These are phyloP conservation scores for Hydnum rufescens DNA, from an alignment of 768 basidiomycete species.

Conservation along the genomic window DNA sequence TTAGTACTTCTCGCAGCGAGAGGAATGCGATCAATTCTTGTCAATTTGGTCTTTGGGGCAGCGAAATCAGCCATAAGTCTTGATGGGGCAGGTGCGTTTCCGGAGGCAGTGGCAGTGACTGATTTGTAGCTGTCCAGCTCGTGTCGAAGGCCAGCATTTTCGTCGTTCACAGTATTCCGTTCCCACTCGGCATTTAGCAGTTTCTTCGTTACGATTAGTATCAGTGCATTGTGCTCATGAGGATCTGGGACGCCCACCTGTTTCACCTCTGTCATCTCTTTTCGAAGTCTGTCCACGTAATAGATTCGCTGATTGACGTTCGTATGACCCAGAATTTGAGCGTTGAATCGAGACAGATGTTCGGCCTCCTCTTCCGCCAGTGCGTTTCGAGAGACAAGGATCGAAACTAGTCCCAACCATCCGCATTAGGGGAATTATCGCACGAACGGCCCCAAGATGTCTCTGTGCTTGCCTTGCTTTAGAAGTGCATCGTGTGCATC, in stretches of 20 bases:
- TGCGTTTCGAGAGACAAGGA: slow-evolving; percentile 46
- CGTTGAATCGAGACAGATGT: slow-evolving; percentile 61
- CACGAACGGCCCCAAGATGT: not conserved
- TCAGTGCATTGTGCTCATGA: not conserved
- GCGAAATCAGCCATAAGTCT: not conserved
- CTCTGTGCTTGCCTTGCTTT: slow-evolving; percentile 15
- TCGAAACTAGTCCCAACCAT: slow-evolving; percentile 28
- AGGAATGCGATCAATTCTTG: not conserved
- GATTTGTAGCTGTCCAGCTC: not conserved
- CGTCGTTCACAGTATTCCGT: not conserved
- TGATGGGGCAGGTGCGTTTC: not conserved
- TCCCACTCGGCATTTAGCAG: not conserved
- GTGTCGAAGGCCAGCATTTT: not conserved
- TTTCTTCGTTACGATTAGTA: not conserved
- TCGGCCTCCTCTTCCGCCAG: slow-evolving; percentile 65
- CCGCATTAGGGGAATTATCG: not conserved
- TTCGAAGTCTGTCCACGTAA: slow-evolving; percentile 68
- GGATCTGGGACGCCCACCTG: slow-evolving; percentile 33
- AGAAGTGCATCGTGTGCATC: slow-evolving; percentile 47
- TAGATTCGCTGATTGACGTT: slow-evolving; percentile 73
- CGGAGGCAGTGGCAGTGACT: not conserved
- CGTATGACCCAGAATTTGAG: slow-evolving; percentile 64
- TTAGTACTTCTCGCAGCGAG: not conserved
- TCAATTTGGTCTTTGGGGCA: not conserved
- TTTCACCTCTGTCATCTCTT: slow-evolving; percentile 61